Percentiles rank a stretch among this genome's conserved stretches.
Conservation (phyloP, 2,329 filamentous ascomycete genomes). For the Didymella lethalis region DNA sequence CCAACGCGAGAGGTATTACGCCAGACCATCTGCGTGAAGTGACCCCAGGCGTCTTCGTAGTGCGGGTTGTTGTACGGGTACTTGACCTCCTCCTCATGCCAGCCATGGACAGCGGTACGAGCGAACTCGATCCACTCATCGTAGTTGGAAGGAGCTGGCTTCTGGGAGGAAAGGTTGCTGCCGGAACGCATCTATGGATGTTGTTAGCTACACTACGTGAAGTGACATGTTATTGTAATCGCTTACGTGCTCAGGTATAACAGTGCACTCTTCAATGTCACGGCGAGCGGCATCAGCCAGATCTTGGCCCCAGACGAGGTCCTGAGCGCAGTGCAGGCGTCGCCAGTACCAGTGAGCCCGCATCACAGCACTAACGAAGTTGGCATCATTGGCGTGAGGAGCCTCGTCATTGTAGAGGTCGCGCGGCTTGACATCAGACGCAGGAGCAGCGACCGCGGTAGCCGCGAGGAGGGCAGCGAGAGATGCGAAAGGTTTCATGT, state of each 20-base stretch:
- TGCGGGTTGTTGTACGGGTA: constrained; percentile 46
- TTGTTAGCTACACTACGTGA: constrained; percentile 23
- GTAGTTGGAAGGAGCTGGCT: constrained; percentile 32
- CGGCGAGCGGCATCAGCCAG: constrained; percentile 38
- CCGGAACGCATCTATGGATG: constrained; percentile 37
- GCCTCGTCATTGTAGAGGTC: constrained; percentile 29
- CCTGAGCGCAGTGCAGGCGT: constrained; percentile 47
- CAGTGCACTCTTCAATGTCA: constrained; percentile 38
- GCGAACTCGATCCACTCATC: constrained; percentile 43
- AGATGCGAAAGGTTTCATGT: constrained; percentile 39
- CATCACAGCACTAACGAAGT: constrained; percentile 46
- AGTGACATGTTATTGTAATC: not conserved
- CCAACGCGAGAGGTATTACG: constrained; percentile 47
- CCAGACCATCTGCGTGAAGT: constrained; percentile 53
- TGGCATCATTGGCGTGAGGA: constrained; percentile 38
- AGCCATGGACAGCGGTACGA: constrained; percentile 42
- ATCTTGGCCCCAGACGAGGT: constrained; percentile 43
- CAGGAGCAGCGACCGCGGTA: constrained; percentile 35
- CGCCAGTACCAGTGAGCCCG: constrained; percentile 50
- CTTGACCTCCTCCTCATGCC: constrained; percentile 48
- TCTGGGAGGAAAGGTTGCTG: constrained; percentile 45
- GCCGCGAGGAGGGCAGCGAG: constrained; percentile 34
- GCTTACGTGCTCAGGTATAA: constrained; percentile 40
- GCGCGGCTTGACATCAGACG: constrained; percentile 25
- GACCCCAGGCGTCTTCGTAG: constrained; percentile 42